Percentiles rank a stretch among this genome's conserved stretches.
phyloP scores from a whole-genome alignment of 495 filamentous ascomycete genomes.

The Daldinia caldariorum region DNA sequence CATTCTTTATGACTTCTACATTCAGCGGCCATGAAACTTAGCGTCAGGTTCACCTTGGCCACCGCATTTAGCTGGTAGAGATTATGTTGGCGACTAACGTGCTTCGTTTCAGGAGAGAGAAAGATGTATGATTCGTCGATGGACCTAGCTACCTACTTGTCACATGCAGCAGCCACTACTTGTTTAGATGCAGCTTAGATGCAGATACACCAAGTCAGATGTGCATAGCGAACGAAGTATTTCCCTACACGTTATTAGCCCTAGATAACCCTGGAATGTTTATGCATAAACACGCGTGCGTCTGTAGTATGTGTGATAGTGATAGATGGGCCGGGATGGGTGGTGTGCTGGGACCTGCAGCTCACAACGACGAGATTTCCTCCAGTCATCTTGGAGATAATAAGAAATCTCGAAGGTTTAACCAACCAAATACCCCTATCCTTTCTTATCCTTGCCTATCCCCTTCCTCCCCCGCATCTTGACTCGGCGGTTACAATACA shows the following conservation, averaged over 20 bases:
- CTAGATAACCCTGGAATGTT: background rate
- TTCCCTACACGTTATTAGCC: conserved; percentile 12
- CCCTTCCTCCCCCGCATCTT: conserved; percentile 32
- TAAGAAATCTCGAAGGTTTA: conserved; percentile 20
- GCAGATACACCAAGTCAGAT: conserved; percentile 5
- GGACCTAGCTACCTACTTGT: conserved; percentile 28
- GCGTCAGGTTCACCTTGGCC: conserved; percentile 34
- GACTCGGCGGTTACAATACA: conserved; percentile 36
- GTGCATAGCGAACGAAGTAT: background rate
- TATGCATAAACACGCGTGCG: conserved; percentile 3
- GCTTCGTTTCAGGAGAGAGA: conserved; percentile 27
- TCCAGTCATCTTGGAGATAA: conserved; percentile 4
- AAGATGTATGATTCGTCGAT: conserved; percentile 29
- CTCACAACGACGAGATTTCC: conserved; percentile 11
- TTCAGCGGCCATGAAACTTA: conserved; percentile 31
- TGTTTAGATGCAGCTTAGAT: background rate
- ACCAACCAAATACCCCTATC: conserved; percentile 21
- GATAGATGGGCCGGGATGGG: conserved; percentile 4
- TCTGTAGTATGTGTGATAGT: conserved; percentile 20
- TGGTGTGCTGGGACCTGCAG: conserved; percentile 34
- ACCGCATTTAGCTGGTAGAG: conserved; percentile 26
- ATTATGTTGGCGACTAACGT: conserved; percentile 15
- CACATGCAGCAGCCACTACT: conserved; percentile 25
- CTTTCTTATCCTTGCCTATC: conserved; percentile 1
- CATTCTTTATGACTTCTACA: conserved; percentile 35